These are phyloP conservation scores for Spiromastix sp. DNA, from an alignment of 2,329 filamentous ascomycete species.

Conservation along the genomic window DNA sequence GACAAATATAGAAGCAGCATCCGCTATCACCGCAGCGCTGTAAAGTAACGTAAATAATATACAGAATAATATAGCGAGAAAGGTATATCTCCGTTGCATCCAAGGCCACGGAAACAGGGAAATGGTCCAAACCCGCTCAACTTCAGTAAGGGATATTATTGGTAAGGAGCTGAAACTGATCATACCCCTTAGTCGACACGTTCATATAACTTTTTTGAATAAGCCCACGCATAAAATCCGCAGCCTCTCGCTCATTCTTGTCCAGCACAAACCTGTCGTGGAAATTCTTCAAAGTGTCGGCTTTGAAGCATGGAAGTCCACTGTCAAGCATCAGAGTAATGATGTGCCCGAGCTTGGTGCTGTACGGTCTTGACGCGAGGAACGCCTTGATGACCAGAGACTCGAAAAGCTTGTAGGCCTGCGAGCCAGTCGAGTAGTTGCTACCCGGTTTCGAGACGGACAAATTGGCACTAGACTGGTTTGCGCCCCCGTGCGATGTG, in stretches of 20 bases:
- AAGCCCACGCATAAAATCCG: constrained; percentile 83
- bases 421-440: constrained; percentile 53
- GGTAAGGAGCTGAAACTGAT: constrained; percentile 93
- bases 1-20: too few species aligned
- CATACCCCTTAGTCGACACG: constrained; percentile 88
- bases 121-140: too few species aligned
- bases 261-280: constrained; percentile 86
- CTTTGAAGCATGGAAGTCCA: constrained; percentile 94
- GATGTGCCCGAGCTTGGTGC: constrained; percentile 79
- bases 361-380: constrained; percentile 74
- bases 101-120: not conserved
- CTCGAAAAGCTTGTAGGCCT: constrained; percentile 92
- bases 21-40: too few species aligned
- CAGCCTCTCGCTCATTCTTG: constrained; percentile 82
- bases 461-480: constrained; percentile 12
- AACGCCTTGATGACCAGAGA: constrained; percentile 94
- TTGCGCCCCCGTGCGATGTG: constrained; percentile 17
- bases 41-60: constrained; percentile 1
- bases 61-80: not conserved
- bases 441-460: constrained; percentile 22
- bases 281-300: constrained; percentile 87
- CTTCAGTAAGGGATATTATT: constrained; percentile 88
- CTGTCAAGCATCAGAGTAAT: constrained; percentile 93
- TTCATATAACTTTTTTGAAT: constrained; percentile 85
- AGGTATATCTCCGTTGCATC: not conserved